Base-by-base conservation (phyloP, 2,329 filamentous ascomycete genomes). In the Pseudogymnoascus pannorum region DNA sequence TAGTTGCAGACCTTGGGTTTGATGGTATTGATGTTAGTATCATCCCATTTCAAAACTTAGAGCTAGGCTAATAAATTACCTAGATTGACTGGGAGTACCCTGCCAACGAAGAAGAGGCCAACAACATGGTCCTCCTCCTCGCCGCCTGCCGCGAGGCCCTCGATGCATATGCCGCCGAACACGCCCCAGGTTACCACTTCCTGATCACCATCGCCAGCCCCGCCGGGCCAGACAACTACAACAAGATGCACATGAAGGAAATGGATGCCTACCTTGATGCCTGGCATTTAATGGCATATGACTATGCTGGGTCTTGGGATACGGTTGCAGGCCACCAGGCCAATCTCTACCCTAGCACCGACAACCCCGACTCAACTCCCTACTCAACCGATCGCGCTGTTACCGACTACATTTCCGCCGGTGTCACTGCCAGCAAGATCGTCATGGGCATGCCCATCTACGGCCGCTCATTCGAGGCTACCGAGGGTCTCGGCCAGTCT, bases 381-480 rank as follows among this genome's bases (percentile, higher is more conserved):
- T 93, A 86, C 77, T 87, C 81, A 70, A 87, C 87, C 2, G 78
- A 87, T 31, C 74, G 77, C 16, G 88, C 89, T 2, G 75, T 95
- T 44, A 71, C 78, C 3, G 84, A 81, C 60, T 95, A 95, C 74
- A 74, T 86, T 31, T 72, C 76, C 0, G 80, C 81, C 3, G 86
- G 86, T 5, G 82, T 94, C 0, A 76, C 83, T 0, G 69, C 83
- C 0, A 71, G 73, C 60, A 93, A 93, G 72, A 82, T 95, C 61
- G 81, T 90, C 1, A 77, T 94, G 4, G 90, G 91, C 2, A 87
- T 94, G 81, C 90, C 91, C 0, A 77, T 95, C 6, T 94, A 94
- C 70, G 91, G 90, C 1, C 86, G 88, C 20, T 78, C 86, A 0
- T 94, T 93, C 69, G 74, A 79, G 57, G 73, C 78, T 35, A 88